Evolutionary conservation across 2,329 filamentous ascomycete genomes (phyloP), one percentile per base, ranked within the genome.

Genomic region (Xylaria sp.): DNA sequence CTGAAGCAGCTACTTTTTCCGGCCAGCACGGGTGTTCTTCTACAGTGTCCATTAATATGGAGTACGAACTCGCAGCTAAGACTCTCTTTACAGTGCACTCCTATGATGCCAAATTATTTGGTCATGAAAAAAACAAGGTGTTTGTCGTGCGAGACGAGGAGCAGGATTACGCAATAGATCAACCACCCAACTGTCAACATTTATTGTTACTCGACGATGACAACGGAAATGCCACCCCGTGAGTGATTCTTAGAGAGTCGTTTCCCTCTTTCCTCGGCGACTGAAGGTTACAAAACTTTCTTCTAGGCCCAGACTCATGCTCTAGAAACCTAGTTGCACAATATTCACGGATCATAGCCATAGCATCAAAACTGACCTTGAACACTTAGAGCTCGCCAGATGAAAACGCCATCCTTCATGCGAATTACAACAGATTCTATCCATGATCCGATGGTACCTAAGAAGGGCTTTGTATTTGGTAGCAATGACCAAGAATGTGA

Each of bases 381-480:
- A 18, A 15, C 36, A 1, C 13, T 5, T 6, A 39, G 36, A 20
- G 7, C 13, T 13, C 52, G 10, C n/a, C 20, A 57, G 12, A 28
- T 28, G 4, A 8, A 10, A 18, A 2, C 34, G 2, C 6, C 0
- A 2, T 7, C 0, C 9, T 57, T 57, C 15, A n/a, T 63, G n/a
- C 53, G 46, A 43, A 39, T 63, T 8, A 63, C 65, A 4, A 63
- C 39, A 30, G 28, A 58, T 10, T 15, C 28, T 50, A n/a, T 8
- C 15, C 55, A 67, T 23, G 4, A 23, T 7, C 39, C 46, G 8
- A 41, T 25, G 1, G 8, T 30, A 0, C 13, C 20, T 13, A 0
- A 9, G 4, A 3, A 4, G 4, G 65, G 65, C 3, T 55, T 50
- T 7, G 20, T 63, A 7, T 67, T 67, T 28, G 60, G 65, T 5